Percentiles rank a stretch among this genome's conserved stretches.
Conservation (phyloP, 352 stramenopile species). For the Phytophthora pinifolia region DNA sequence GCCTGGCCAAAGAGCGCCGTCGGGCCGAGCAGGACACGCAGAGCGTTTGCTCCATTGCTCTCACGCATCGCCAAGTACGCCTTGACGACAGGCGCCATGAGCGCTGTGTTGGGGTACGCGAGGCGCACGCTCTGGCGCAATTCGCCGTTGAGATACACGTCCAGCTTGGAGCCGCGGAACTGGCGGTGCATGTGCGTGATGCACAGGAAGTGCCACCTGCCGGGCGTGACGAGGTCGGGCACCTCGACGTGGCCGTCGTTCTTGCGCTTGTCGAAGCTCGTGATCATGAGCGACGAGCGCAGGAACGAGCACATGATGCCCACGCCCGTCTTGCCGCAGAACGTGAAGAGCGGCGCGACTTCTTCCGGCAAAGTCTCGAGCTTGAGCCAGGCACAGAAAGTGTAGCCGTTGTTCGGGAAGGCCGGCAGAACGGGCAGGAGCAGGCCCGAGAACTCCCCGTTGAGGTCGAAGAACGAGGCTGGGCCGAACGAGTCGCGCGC, state of each 20-base stretch:
- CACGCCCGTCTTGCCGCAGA: constrained; percentile 77
- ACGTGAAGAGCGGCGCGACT: constrained; percentile 74
- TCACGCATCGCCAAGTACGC: constrained; percentile 79
- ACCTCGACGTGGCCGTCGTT: constrained; percentile 84
- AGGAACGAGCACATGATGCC: constrained; percentile 82
- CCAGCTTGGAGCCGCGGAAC: constrained; percentile 80
- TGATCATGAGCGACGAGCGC: constrained; percentile 74
- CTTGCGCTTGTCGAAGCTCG: constrained; percentile 84
- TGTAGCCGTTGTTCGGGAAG: constrained; percentile 84
- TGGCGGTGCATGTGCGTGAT: constrained; percentile 86
- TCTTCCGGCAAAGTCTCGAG: constrained; percentile 75
- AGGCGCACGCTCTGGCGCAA: constrained; percentile 72
- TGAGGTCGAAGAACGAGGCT: constrained; percentile 84
- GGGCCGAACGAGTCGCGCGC: constrained; percentile 79
- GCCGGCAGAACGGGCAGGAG: constrained; percentile 66
- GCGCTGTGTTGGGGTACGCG: constrained; percentile 74
- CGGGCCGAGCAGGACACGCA: constrained; percentile 65
- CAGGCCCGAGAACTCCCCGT: constrained; percentile 73
- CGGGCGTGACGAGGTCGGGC: constrained; percentile 62
- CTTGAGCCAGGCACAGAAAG: constrained; percentile 85
- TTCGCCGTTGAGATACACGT: constrained; percentile 80
- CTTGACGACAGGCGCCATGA: constrained; percentile 78
- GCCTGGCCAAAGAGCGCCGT: constrained; percentile 64
- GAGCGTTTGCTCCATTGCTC: constrained; percentile 55
- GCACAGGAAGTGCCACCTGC: constrained; percentile 77